Conservation (phyloP, 495 filamentous ascomycete species). For the Tirmania nivea region DNA sequence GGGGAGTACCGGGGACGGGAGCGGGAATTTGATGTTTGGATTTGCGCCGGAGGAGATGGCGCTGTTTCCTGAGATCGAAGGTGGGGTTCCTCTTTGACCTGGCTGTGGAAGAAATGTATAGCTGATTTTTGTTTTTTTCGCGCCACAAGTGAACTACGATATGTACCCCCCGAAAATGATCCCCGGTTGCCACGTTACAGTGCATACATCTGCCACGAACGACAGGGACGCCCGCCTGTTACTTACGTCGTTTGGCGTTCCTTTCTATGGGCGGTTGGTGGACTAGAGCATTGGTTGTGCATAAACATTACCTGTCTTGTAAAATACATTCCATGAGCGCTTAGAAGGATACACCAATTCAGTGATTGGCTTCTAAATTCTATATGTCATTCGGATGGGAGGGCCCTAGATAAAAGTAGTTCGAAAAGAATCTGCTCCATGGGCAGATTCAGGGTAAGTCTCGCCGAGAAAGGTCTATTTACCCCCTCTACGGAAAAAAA, state of each 20-base stretch:
- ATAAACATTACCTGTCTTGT: no score
- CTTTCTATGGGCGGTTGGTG: slow-evolving; percentile 55
- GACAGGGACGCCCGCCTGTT: slow-evolving; percentile 81
- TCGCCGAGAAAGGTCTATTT: no score
- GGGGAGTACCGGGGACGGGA: slow-evolving; percentile 56
- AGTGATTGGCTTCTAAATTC: no score
- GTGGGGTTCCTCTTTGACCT: slow-evolving; percentile 34
- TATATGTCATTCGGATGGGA: no score
- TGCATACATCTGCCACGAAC: slow-evolving; percentile 73
- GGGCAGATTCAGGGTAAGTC: no score
- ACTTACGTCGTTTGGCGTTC: slow-evolving; percentile 58
- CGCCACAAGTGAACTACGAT: slow-evolving; percentile 21
- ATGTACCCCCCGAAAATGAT: slow-evolving; percentile 81
- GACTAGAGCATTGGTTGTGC: slow-evolving; percentile 24
- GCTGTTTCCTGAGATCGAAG: slow-evolving; percentile 78
- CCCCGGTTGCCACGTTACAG: slow-evolving; percentile 63
- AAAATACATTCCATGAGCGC: no score
- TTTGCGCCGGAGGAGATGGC: slow-evolving; percentile 47
- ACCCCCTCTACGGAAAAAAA: no score
- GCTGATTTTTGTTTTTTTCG: not conserved
- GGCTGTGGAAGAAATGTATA: not conserved
- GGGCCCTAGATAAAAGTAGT: no score
- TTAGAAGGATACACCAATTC: no score
- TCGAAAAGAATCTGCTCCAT: no score
- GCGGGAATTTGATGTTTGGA: slow-evolving; percentile 71